Evolutionary conservation across 2,329 filamentous ascomycete species (phyloP), one percentile per base, ranked within the genome.

Genomic region (Fusarium solani-melongenae): DNA sequence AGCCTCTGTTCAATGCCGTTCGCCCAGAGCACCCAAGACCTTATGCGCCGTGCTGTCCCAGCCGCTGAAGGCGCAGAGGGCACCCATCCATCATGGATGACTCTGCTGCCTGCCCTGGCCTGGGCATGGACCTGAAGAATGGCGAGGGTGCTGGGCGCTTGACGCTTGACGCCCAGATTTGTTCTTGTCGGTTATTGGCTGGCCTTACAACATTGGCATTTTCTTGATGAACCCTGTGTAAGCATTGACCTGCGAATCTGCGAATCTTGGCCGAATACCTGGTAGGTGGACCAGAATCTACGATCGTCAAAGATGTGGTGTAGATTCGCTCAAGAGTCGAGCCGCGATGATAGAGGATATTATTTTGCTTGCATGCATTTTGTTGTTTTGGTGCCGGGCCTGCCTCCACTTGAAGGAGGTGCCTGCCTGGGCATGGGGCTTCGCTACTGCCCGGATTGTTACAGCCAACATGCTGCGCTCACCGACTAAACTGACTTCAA

Each of bases 141-240:
- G 56, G 56, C 36, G 51, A 56, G 22, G 27, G 56, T 44, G 58
- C 38, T 44, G 44, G 46, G 39, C 39, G 33, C 56, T 60, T 33
- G 51, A 59, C 62, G 69, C 49, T 60, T 33, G 51, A 59, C 62
- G 69, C 51, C 62, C 53, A 51, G 64, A 66, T 44, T 67, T 29
- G 17, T 61, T 36, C 49, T 55, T 49, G n/a, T 38, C 44, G 22
- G 38, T 60, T 49, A 73, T 73, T 73, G 71, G 71, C 58, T 73
- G 71, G 71, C 71, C 71, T 59, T 73, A 73, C 22, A 51, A 44
- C 64, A 69, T 73, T 74, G 68, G 71, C 71, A 63, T 56, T 66
- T 38, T 66, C 68, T 65, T 62, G 59, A 51, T 51, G 67, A 71
- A 57, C 67, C 61, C 70, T 72, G 67, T 20, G 41, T 22, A 38